These are phyloP conservation scores for Moesziomyces globuligerus DNA, from an alignment of 1,284 basidiomycete genomes.

Conservation along the genomic window DNA sequence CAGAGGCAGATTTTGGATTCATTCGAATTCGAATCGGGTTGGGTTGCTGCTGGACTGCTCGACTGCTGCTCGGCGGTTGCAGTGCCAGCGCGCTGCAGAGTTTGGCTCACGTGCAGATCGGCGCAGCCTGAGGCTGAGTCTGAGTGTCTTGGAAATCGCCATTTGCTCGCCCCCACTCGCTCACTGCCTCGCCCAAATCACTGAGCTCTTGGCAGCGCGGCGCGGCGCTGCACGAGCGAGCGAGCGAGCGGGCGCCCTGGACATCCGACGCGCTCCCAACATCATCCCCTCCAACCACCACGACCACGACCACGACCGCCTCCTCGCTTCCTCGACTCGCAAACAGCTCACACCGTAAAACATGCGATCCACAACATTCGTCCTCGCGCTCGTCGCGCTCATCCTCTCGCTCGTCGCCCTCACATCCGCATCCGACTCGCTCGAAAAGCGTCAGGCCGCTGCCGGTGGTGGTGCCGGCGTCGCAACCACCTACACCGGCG, in stretches of 20 bases:
- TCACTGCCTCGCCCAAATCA: too few species aligned
- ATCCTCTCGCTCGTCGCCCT: conserved; percentile 32
- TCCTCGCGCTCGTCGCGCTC: conserved; percentile 32
- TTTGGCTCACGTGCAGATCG: background rate
- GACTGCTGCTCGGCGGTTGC: conserved; percentile 1
- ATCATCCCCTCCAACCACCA: too few species aligned
- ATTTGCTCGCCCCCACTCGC: too few species aligned
- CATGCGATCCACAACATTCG: conserved; percentile 28
- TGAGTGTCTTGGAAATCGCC: too few species aligned
- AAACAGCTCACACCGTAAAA: too few species aligned
- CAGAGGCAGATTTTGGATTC: too few species aligned
- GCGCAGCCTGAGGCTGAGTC: too few species aligned
- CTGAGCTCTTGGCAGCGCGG: too few species aligned
- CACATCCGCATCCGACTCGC: conserved; percentile 18
- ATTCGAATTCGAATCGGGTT: too few species aligned
- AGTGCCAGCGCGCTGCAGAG: background rate
- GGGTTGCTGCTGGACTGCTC: too few species aligned
- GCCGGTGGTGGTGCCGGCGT: conserved; percentile 54
- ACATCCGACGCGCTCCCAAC: background rate
- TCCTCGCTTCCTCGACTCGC: background rate
- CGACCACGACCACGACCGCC: conserved; percentile 3
- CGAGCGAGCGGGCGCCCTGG: too few species aligned
- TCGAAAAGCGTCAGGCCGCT: conserved; percentile 50
- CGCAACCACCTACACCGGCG: conserved; percentile 38
- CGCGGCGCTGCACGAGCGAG: too few species aligned